These are phyloP conservation scores for Candida labiduridarum DNA, from an alignment of 1,139 yeast genomes.

Conservation along the genomic window DNA sequence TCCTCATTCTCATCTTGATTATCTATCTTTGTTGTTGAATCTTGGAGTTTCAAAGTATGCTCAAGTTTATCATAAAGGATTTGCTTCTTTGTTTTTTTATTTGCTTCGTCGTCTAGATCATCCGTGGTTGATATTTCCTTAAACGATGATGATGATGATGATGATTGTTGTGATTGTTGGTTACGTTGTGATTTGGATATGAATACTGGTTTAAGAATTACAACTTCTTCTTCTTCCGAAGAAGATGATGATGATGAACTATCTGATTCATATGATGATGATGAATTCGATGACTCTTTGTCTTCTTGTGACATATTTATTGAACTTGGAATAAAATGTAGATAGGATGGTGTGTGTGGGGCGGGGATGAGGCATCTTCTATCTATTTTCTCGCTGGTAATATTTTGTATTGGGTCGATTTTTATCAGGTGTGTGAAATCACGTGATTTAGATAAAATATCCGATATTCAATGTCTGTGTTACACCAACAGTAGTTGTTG, in stretches of 20 bases:
- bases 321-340: background rate
- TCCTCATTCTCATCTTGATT: constrained; percentile 4
- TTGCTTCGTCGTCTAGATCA: background rate
- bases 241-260: constrained; percentile 8
- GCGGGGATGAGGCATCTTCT: no score
- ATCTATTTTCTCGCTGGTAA: no score
- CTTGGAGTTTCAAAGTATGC: background rate
- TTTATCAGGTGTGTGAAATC: no score
- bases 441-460: no score
- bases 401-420: no score
- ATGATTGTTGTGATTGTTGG: background rate
- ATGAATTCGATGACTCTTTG: background rate
- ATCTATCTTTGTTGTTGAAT: background rate
- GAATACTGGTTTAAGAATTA: constrained; percentile 13
- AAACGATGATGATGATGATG: background rate
- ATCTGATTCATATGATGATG: constrained; percentile 11
- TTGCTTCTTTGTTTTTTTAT: constrained; percentile 4
- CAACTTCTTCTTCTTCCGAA: constrained; percentile 8
- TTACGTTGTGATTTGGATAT: constrained; percentile 12
- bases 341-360: no score
- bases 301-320: background rate
- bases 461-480: no score
- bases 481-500: no score
- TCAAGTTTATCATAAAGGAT: constrained; percentile 14
- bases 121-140: background rate